Evolutionary conservation across 129 eudicot genomes (phyloP), one percentile per base, ranked within the genome.

Genomic region (Tagetes patula): DNA sequence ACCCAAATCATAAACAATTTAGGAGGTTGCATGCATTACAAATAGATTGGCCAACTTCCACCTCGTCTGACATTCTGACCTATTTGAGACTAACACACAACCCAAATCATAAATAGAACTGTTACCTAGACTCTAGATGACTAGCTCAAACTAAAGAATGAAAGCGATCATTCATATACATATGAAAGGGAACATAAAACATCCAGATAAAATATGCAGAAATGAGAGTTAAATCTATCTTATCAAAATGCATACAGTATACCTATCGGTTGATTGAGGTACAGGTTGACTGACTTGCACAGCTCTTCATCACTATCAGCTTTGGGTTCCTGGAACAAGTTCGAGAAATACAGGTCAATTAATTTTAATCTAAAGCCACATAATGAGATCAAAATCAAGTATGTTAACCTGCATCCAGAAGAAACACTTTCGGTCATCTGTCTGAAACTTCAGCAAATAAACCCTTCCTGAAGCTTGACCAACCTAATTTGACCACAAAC

Each of bases 391-490:
- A 45, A 54, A 34, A 60, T 37, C 8, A 36, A 32, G 6, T 46
- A 47, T 73, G 6, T 69, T 46, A 72, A 84, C 98, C 96, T 94
- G 99, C 96, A 94, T 88, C 99, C 96, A 94, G 71, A 88, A 94
- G 84, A 94, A 94, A 76, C 87, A 83, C 85, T 86, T 94, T 59
- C 99, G 84, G 67, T 88, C 94, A 46, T 94, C 99, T 13, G 96
- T 88, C 72, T 78, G 86, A 69, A 94, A 90, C 91, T 90, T 94
- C 66, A 94, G 78, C 32, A 94, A 52, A 81, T 94, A 94, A 50
- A 94, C 99, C 79, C 99, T 88, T 84, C 89, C 97, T 34, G 96
- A 74, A 72, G 99, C 77, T 86, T 90, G 99, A 46, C 82, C 85
- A 69, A 94, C 94, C 98, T 89, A 71, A 74, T 37, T 67, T 31